Evolutionary conservation across 208 protist species (phyloP).

Genomic region (Porcisia deanei): DNA sequence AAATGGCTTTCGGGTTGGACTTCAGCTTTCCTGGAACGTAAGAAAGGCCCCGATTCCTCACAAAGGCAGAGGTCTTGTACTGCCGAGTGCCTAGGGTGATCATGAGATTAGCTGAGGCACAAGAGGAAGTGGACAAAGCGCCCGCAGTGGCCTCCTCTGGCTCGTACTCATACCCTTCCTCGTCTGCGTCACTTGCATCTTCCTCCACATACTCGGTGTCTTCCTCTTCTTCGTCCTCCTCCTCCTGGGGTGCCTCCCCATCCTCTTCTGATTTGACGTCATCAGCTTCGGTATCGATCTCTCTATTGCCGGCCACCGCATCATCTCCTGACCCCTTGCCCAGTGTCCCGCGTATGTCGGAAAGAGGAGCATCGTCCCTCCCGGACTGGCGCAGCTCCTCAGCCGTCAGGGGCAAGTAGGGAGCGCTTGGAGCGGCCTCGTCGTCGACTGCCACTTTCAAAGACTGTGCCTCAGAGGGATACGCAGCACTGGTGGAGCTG

Average conservation of each 20-base stretch:
- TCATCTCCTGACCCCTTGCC: neutral
- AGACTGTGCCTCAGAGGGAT: neutral
- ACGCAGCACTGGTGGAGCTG: constrained; percentile 1
- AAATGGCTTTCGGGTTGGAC: constrained; percentile 58
- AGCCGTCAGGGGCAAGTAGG: neutral
- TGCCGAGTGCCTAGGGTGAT: constrained; percentile 42
- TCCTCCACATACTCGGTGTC: constrained; percentile 30
- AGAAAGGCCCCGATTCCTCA: constrained; percentile 63
- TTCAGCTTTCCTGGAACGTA: constrained; percentile 41
- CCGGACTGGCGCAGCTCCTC: neutral
- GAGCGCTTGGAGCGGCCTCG: constrained; percentile 6
- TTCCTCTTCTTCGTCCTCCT: constrained; percentile 31
- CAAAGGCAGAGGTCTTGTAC: constrained; percentile 53
- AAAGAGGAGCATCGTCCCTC: neutral
- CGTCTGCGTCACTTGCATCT: constrained; percentile 12
- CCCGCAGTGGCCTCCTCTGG: constrained; percentile 20
- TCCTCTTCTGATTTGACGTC: neutral
- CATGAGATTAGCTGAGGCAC: neutral
- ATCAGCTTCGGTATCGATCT: neutral
- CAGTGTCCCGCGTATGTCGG: neutral
- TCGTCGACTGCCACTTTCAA: constrained; percentile 4
- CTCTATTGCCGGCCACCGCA: neutral
- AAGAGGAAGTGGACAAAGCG: constrained; percentile 2
- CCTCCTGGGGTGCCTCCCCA: constrained; percentile 9
- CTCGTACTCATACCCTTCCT: constrained; percentile 37